Percentiles rank a stretch among this genome's conserved stretches.
Conservation (phyloP, 2,329 filamentous ascomycete species). For the Cephalotrichum gorgonifer region DNA sequence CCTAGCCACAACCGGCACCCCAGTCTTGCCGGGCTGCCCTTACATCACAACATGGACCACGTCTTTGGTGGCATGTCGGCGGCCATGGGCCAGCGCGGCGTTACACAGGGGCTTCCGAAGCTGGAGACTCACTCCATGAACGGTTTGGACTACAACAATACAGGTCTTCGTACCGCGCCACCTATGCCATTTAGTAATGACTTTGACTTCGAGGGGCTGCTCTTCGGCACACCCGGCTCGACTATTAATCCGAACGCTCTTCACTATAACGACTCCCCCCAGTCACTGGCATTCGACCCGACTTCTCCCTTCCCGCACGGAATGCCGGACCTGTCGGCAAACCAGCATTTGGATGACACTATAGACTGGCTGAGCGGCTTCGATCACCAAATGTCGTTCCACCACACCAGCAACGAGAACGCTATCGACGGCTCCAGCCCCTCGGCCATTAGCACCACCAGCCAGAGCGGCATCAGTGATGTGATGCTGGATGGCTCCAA, state of each 20-base stretch:
- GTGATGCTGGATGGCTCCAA: slow-evolving; percentile 78
- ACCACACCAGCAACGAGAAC: slow-evolving; percentile 58
- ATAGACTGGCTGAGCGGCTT: slow-evolving; percentile 79
- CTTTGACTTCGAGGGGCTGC: slow-evolving; percentile 58
- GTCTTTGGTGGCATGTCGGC: slow-evolving; percentile 65
- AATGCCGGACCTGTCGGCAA: slow-evolving; percentile 47
- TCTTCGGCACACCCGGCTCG: slow-evolving; percentile 55
- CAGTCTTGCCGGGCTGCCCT: slow-evolving; percentile 59
- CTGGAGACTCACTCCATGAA: slow-evolving; percentile 68
- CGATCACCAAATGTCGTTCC: slow-evolving; percentile 63
- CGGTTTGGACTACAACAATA: slow-evolving; percentile 51
- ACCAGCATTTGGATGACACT: slow-evolving; percentile 59
- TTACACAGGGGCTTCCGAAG: slow-evolving; percentile 63
- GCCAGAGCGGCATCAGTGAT: slow-evolving; percentile 84
- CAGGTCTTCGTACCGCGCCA: slow-evolving; percentile 70
- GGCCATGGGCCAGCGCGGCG: slow-evolving; percentile 54
- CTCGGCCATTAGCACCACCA: slow-evolving; percentile 89
- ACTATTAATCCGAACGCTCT: slow-evolving; percentile 65
- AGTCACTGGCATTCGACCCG: slow-evolving; percentile 52
- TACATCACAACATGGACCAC: slow-evolving; percentile 44
- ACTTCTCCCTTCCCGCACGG: slow-evolving; percentile 48
- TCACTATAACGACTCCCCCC: slow-evolving; percentile 74
- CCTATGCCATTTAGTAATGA: slow-evolving; percentile 52
- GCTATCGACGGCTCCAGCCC: slow-evolving; percentile 90
- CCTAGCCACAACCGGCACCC: slow-evolving; percentile 59